Percentiles rank a stretch among this genome's conserved stretches.
phyloP scores from a whole-genome alignment of 768 basidiomycete genomes.

The Porpolomopsis calyptriformis region DNA sequence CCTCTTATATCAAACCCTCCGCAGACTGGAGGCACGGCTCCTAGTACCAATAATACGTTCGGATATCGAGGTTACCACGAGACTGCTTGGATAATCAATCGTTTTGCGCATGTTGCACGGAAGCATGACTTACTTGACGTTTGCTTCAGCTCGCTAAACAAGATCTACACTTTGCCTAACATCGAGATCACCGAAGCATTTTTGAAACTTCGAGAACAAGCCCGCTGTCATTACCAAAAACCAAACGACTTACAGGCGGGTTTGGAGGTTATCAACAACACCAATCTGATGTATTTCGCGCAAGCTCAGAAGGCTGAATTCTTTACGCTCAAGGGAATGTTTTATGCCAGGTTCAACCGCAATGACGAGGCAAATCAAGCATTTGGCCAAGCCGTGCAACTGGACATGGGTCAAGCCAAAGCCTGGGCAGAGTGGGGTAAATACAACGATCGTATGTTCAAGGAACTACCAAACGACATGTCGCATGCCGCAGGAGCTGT shows the following conservation, averaged over 20 bases:
- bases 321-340: slow-evolving; percentile 97
- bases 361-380: slow-evolving; percentile 85
- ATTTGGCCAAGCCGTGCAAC: slow-evolving; percentile 91
- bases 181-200: slow-evolving; percentile 99
- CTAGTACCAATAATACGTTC: slow-evolving; percentile 62
- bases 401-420: slow-evolving; percentile 90
- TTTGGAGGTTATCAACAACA: slow-evolving; percentile 98
- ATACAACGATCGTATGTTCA: slow-evolving; percentile 88
- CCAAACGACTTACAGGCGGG: slow-evolving; percentile 89
- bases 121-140: slow-evolving; percentile 96
- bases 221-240: slow-evolving; percentile 94
- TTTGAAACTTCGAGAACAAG: slow-evolving; percentile 96
- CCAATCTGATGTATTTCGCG: slow-evolving; percentile 97
- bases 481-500: slow-evolving; percentile 81
- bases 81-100: slow-evolving; percentile 99
- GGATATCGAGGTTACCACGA: slow-evolving; percentile 98
- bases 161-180: slow-evolving; percentile 97
- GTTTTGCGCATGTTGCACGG: slow-evolving; percentile 95
- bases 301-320: slow-evolving; percentile 94
- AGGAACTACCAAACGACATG: slow-evolving; percentile 67
- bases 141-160: slow-evolving; percentile 87
- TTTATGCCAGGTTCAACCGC: slow-evolving; percentile 78
- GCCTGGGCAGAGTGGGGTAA: slow-evolving; percentile 99
- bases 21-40: slow-evolving; percentile 38
- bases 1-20: slow-evolving; percentile 66